Evolutionary conservation across 202 grass and related monocot species (phyloP).

Genomic region (Elaeis oleifera): DNA sequence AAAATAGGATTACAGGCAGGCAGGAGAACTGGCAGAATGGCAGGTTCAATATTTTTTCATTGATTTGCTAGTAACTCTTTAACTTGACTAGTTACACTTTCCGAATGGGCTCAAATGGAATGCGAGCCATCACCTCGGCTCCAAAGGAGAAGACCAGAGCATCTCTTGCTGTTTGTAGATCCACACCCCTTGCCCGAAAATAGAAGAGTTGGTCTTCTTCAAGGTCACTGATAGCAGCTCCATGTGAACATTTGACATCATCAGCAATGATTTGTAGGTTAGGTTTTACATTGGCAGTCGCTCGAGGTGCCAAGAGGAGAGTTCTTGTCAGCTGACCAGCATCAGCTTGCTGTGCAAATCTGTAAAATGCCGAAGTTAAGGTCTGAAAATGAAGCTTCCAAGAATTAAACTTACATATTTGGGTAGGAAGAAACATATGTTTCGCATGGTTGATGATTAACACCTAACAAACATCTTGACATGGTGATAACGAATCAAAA

Average conservation of each 20-base stretch:
- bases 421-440: no score
- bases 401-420: no score
- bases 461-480: no score
- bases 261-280: conserved; percentile 96
- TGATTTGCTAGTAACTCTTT: conserved; percentile 43
- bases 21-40: no score
- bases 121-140: conserved; percentile 65
- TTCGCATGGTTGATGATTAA: no score
- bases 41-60: background rate
- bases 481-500: no score
- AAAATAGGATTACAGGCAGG: no score
- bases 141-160: conserved; percentile 87
- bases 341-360: conserved; percentile 79
- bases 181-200: conserved; percentile 68
- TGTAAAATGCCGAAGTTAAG: conserved; percentile 11
- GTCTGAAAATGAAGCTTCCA: no score
- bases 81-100: conserved; percentile 29
- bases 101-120: conserved; percentile 56
- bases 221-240: conserved; percentile 88
- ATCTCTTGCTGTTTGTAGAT: conserved; percentile 48
- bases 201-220: conserved; percentile 79
- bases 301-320: conserved; percentile 77
- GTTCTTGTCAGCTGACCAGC: conserved; percentile 79
- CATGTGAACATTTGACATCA: conserved; percentile 89
- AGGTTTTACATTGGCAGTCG: conserved; percentile 74